phyloP scores from a whole-genome alignment of 495 filamentous ascomycete species.

The Pseudevernia furfuracea region DNA sequence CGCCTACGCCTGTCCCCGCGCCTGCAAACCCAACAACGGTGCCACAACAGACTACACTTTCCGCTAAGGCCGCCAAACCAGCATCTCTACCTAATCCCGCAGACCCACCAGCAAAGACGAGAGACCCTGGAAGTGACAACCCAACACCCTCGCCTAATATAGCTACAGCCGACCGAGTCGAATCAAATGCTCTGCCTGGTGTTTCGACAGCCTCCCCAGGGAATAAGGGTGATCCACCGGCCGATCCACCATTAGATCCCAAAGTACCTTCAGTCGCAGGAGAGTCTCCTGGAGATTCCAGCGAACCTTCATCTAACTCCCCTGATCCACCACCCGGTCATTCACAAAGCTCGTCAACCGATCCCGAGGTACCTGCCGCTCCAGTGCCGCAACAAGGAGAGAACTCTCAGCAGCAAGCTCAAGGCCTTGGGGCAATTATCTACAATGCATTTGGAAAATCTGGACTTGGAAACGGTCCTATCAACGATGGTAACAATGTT shows the following conservation, averaged over 20 bases:
- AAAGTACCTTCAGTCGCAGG: neutral
- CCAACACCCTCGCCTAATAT: neutral
- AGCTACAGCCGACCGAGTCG: neutral
- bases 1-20: neutral
- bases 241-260: neutral
- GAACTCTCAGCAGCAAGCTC: neutral
- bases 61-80: neutral
- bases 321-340: neutral
- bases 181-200: neutral
- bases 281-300: too few relatives aligned
- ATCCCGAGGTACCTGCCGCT: neutral
- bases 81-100: conserved; percentile 7
- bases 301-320: neutral
- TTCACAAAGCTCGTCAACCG: neutral
- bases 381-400: neutral
- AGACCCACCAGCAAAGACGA: neutral
- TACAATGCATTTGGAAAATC: conserved; percentile 9
- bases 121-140: neutral
- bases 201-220: neutral
- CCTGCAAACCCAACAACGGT: conserved; percentile 5
- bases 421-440: conserved; percentile 12
- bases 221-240: neutral
- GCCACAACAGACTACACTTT: neutral
- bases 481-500: neutral
- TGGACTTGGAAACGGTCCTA: neutral